phyloP scores from a whole-genome alignment of 2,329 filamentous ascomycete species.

The Cytospora chrysosperma region DNA sequence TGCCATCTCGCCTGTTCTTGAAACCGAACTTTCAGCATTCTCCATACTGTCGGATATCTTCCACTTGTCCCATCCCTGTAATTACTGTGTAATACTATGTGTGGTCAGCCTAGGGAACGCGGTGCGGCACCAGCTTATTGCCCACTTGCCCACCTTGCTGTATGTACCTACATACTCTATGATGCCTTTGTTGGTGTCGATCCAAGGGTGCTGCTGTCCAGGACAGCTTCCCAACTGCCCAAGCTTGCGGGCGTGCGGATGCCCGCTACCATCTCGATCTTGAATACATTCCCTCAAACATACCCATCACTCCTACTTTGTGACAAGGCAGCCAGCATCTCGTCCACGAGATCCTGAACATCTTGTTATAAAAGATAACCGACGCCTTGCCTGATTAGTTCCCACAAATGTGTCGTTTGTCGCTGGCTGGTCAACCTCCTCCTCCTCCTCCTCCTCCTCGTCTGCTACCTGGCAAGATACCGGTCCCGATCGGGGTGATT shows the following conservation, averaged over 20 bases:
- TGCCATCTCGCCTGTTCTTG: slow-evolving; percentile 5
- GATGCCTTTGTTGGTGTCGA: neutral
- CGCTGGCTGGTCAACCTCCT: neutral
- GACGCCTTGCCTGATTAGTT: neutral
- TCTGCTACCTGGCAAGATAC: neutral
- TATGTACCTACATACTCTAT: too few species aligned
- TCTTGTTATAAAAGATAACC: neutral
- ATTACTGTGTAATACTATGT: neutral
- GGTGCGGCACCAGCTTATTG: neutral
- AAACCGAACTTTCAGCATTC: neutral
- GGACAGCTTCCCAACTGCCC: neutral
- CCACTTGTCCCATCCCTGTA: neutral
- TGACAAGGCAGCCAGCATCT: slow-evolving; percentile 2
- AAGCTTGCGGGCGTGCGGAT: neutral
- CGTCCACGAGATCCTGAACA: neutral
- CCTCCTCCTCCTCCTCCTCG: too few species aligned
- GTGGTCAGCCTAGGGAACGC: neutral
- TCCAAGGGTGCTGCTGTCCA: neutral
- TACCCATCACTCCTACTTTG: slow-evolving; percentile 1
- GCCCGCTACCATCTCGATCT: slow-evolving; percentile 20
- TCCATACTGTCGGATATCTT: slow-evolving; percentile 9
- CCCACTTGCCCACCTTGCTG: too few species aligned
- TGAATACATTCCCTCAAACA: slow-evolving; percentile 26
- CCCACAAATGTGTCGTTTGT: neutral
- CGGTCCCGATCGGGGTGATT: neutral